Conservation (phyloP, 306 rosid genomes). For the Rosa lucieae region DNA sequence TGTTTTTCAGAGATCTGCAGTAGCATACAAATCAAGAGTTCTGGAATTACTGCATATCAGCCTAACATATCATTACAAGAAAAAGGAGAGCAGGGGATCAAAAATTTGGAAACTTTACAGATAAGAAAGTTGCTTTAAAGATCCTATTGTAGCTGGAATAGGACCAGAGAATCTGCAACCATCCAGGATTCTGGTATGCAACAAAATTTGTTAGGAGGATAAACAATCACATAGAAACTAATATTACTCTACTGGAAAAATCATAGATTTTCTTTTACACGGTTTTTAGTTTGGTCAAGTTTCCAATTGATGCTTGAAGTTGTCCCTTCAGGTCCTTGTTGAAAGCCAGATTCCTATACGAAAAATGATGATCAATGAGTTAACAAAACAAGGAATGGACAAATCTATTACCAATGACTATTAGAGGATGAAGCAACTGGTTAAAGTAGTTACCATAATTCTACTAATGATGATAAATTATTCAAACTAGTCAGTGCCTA, state of each 20-base stretch:
- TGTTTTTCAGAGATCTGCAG: conserved; percentile 41
- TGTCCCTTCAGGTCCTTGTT: conserved; percentile 41
- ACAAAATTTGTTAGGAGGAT: not conserved
- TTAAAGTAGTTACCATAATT: not conserved
- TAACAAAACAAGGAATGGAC: not conserved
- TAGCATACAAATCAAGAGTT: not conserved
- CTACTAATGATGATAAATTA: not conserved
- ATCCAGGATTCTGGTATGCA: conserved; percentile 47
- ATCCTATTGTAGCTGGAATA: conserved; percentile 64
- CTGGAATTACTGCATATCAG: not conserved
- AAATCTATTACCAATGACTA: not conserved
- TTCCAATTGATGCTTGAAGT: conserved; percentile 39
- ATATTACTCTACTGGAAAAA: not conserved
- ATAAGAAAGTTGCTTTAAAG: conserved; percentile 40
- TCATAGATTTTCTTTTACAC: conserved; percentile 18
- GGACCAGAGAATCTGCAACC: conserved; percentile 60
- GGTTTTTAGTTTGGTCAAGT: conserved; percentile 23
- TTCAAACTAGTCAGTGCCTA: not conserved
- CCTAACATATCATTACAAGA: not conserved
- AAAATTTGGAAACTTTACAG: conserved; percentile 30
- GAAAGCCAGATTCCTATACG: conserved; percentile 47
- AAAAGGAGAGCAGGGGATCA: not conserved
- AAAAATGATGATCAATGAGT: conserved; percentile 4
- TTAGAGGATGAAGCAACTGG: not conserved
- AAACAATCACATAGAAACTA: not conserved